Percentiles rank a stretch among this genome's conserved stretches.
phyloP scores from a whole-genome alignment of 805 yeast species.

The Nakazawaea anatomiae region DNA sequence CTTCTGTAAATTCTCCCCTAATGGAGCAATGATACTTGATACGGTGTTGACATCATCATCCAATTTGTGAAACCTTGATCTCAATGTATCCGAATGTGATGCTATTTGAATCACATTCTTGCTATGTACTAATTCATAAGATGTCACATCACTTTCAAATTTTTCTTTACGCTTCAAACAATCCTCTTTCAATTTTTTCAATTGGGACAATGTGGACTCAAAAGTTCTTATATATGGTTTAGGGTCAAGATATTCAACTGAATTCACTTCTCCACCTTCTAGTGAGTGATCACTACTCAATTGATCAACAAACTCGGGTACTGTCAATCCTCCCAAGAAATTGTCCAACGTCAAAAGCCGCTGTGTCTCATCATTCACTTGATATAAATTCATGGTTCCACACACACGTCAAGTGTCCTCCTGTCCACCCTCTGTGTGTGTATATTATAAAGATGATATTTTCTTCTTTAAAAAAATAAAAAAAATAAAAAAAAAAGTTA shows the following conservation, averaged over 20 bases:
- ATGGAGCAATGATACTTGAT: constrained; percentile 55
- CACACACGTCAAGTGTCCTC: neutral
- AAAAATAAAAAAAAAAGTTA: neutral
- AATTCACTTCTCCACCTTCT: constrained; percentile 44
- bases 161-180: constrained; percentile 42
- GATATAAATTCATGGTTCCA: constrained; percentile 38
- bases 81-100: constrained; percentile 30
- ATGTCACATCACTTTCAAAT: constrained; percentile 52
- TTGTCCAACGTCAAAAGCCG: constrained; percentile 52
- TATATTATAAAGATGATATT: neutral
- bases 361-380: constrained; percentile 58
- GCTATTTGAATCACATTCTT: constrained; percentile 55
- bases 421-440: too few relatives aligned
- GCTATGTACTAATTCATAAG: constrained; percentile 62
- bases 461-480: neutral
- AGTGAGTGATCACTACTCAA: constrained; percentile 62
- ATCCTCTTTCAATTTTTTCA: constrained; percentile 55
- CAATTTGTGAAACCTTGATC: constrained; percentile 22
- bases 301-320: constrained; percentile 76
- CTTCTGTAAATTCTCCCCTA: constrained; percentile 62
- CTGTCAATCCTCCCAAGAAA: constrained; percentile 63
- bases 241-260: constrained; percentile 67
- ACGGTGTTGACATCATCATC: constrained; percentile 52
- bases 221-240: constrained; percentile 92
- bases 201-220: constrained; percentile 74